phyloP scores from a whole-genome alignment of 2,329 filamentous ascomycete species.

The Pestalotiopsis fici region DNA sequence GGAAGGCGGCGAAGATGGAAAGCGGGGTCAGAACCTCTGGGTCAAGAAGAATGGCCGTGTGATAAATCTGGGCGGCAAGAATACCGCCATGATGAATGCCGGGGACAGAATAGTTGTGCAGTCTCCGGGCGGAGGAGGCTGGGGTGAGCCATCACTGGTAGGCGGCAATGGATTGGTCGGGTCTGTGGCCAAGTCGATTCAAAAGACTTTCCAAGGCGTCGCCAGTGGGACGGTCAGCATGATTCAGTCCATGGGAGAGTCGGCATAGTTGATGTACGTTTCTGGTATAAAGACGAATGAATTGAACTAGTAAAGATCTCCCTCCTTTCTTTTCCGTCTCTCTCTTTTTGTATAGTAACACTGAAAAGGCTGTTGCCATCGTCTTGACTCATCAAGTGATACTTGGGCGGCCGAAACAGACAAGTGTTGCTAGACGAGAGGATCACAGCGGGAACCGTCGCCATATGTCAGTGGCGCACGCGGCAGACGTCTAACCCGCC shows the following conservation, averaged over 20 bases:
- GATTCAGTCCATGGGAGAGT: constrained; percentile 10
- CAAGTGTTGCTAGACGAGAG: too few relatives aligned
- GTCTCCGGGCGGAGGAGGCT: constrained; percentile 23
- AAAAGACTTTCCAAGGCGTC: constrained; percentile 7
- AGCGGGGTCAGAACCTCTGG: constrained; percentile 5
- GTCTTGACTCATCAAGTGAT: too few relatives aligned
- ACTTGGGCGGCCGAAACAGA: too few relatives aligned
- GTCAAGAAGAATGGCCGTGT: constrained; percentile 12
- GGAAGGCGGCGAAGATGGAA: constrained; percentile 6
- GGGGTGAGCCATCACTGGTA: constrained; percentile 11
- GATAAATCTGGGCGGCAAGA: constrained; percentile 21
- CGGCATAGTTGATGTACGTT: neutral
- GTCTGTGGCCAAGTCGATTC: neutral
- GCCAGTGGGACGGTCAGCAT: constrained; percentile 7
- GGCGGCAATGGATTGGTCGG: neutral
- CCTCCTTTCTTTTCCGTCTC: too few relatives aligned
- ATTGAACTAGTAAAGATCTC: neutral
- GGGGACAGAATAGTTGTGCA: constrained; percentile 21
- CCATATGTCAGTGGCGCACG: too few relatives aligned
- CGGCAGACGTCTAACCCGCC: too few relatives aligned
- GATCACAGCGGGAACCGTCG: too few relatives aligned
- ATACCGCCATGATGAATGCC: constrained; percentile 15
- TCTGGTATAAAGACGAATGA: neutral
- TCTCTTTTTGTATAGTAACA: too few relatives aligned
- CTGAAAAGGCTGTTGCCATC: too few relatives aligned